These are phyloP conservation scores for Cinnamomum chago DNA, from an alignment of 164 flowering plant genomes.

Conservation along the genomic window DNA sequence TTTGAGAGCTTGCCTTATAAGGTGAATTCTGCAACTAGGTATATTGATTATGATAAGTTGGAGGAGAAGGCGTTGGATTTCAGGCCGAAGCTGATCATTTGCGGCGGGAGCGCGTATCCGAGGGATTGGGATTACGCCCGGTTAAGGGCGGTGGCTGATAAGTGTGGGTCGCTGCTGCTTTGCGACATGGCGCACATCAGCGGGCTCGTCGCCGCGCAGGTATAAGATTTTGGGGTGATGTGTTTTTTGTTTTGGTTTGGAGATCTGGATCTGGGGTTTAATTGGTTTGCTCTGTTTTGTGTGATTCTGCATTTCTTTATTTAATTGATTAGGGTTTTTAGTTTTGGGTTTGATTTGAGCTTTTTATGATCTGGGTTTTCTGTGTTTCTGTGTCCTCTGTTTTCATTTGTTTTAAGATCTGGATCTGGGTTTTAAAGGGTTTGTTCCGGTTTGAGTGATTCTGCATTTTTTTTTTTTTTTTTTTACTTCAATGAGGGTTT, in stretches of 20 bases:
- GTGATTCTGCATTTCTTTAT: neutral
- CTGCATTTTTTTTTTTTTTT: neutral
- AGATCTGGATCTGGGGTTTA: slow-evolving; percentile 1
- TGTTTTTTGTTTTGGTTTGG: neutral
- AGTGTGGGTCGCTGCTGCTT: slow-evolving; percentile 84
- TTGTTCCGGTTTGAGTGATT: slow-evolving; percentile 1
- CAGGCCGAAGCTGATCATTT: slow-evolving; percentile 87
- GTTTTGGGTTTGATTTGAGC: no score
- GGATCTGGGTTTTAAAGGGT: neutral
- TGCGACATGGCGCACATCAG: slow-evolving; percentile 99
- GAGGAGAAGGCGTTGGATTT: slow-evolving; percentile 99
- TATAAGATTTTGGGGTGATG: slow-evolving; percentile 10
- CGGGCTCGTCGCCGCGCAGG: slow-evolving; percentile 99
- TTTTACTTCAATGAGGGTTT: neutral
- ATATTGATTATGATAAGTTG: slow-evolving; percentile 81
- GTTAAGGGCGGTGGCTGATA: slow-evolving; percentile 76
- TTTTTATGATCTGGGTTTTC: no score
- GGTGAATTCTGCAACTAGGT: slow-evolving; percentile 74
- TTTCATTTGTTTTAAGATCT: neutral
- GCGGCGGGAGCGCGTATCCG: slow-evolving; percentile 97
- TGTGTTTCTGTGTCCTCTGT: no score
- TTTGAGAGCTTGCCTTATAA: slow-evolving; percentile 99
- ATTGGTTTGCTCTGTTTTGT: slow-evolving; percentile 5
- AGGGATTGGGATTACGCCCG: slow-evolving; percentile 91
- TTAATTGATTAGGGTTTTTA: no score